Evolutionary conservation across 2,329 filamentous ascomycete genomes (phyloP), one percentile per base, ranked within the genome.

Genomic region (Bipolaris victoriae): DNA sequence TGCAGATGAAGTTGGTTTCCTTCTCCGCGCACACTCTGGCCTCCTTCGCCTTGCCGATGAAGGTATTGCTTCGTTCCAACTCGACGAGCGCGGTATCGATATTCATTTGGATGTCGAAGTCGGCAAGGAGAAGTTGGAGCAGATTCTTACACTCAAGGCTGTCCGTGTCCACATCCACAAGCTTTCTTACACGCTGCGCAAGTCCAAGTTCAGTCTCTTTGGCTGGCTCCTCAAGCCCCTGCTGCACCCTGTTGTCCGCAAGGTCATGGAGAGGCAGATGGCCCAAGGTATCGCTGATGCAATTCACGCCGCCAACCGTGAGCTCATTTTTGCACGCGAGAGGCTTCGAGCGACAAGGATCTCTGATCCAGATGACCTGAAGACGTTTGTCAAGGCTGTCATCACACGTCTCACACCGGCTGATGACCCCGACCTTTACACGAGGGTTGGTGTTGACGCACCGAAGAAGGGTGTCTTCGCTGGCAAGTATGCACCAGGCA

Each of bases 1-100:
- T 39, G 93, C 93, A 2, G 87, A 94, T 22, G 92, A 97, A 61
- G 82, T 98, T 31, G 94, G 94, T 22, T 98, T 93, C 79, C 96
- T 93, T 87, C 80, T 97, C 31, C 89, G 90, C 9, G 83, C 90
- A 0, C 93, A 95, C 73, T 86, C 87, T 13, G 88, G 91, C 2
- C 74, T 96, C 1, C 81, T 96, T 47, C 87, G 87, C 22, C 82
- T 97, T 29, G 85, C 86, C 2, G 92, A 97, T 68, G 85, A 92
- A 73, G 94, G 94, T 3, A 90, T 97, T 46, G 91, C 90, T 5
- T 91, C 89, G 29, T 92, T 98, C 76, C 86, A 86, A 43, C 85
- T 98, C 5, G 94, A 97, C 74, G 88, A 94, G 65, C 86, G 90
- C 18, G 94, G 94, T 16, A 87, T 97, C 56, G 94, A 97, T 73